Conservation (phyloP, 306 rosid species). For the Pterocarpus macrocarpus region DNA sequence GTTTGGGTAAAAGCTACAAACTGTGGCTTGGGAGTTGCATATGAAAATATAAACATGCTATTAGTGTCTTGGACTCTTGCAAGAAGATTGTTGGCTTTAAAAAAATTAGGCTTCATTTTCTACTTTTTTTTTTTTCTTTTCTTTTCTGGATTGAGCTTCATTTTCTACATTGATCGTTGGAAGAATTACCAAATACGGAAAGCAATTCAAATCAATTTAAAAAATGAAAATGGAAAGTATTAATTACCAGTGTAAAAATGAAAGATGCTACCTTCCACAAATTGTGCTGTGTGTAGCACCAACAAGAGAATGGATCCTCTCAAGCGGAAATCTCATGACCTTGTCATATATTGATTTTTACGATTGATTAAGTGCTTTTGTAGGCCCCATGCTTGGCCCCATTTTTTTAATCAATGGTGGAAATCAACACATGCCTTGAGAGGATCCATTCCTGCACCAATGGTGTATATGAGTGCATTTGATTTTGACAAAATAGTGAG, state of each 20-base stretch:
- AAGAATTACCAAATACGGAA: not conserved
- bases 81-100: not conserved
- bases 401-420: too few relatives aligned
- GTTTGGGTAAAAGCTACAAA: too few relatives aligned
- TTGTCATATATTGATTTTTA: too few relatives aligned
- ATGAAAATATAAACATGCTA: too few relatives aligned
- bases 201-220: not conserved
- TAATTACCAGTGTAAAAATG: not conserved
- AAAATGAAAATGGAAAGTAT: not conserved
- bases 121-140: not conserved
- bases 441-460: not conserved
- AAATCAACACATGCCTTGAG: too few relatives aligned
- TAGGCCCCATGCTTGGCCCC: too few relatives aligned
- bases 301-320: too few relatives aligned
- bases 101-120: not conserved
- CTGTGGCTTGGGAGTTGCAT: too few relatives aligned
- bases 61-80: not conserved
- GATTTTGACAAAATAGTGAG: not conserved
- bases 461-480: constrained; percentile 2
- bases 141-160: constrained; percentile 28
- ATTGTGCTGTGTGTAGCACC: not conserved
- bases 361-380: too few relatives aligned
- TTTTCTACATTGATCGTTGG: constrained; percentile 23
- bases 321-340: too few relatives aligned
- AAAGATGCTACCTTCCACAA: constrained; percentile 11